Evolutionary conservation across 441 rosid genomes (phyloP).

Genomic region (Arabidopsis lyrata): DNA sequence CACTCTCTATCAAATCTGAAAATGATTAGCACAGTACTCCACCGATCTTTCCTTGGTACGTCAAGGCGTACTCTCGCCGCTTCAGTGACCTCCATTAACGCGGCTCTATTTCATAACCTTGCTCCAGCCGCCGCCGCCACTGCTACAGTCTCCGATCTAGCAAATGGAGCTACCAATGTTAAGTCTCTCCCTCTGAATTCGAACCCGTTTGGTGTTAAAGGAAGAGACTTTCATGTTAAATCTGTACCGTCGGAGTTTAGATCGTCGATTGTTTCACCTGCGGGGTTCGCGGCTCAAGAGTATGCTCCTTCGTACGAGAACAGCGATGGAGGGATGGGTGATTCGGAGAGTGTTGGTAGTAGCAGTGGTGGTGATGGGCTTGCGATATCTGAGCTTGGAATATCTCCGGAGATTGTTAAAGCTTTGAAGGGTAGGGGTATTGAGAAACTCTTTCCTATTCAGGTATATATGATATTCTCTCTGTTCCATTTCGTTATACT

Average conservation of each 20-base stretch:
- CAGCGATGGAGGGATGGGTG: constrained; percentile 52
- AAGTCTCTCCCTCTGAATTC: constrained; percentile 16
- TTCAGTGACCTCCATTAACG: constrained; percentile 44
- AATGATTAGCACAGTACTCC: constrained; percentile 53
- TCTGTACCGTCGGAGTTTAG: constrained; percentile 55
- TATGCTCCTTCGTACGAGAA: constrained; percentile 56
- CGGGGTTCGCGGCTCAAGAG: constrained; percentile 54
- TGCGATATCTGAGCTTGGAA: constrained; percentile 78
- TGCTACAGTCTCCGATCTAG: constrained; percentile 3
- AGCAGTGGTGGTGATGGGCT: constrained; percentile 65
- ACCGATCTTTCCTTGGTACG: constrained; percentile 45
- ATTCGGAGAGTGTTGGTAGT: constrained; percentile 32
- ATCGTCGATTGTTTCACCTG: constrained; percentile 47
- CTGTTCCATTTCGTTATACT: neutral
- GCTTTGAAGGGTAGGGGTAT: constrained; percentile 72
- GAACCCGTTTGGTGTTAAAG: constrained; percentile 37
- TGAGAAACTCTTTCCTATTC: constrained; percentile 80
- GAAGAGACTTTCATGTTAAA: constrained; percentile 58
- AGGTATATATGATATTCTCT: constrained; percentile 48
- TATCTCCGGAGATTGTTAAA: constrained; percentile 75
- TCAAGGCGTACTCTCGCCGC: constrained; percentile 48
- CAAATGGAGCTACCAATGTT: constrained; percentile 25
- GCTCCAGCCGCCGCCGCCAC: constrained; percentile 28
- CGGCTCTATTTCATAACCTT: constrained; percentile 42
- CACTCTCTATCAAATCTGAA: neutral